phyloP scores from a whole-genome alignment of 768 basidiomycete genomes.

The Tricholoma sp. region DNA sequence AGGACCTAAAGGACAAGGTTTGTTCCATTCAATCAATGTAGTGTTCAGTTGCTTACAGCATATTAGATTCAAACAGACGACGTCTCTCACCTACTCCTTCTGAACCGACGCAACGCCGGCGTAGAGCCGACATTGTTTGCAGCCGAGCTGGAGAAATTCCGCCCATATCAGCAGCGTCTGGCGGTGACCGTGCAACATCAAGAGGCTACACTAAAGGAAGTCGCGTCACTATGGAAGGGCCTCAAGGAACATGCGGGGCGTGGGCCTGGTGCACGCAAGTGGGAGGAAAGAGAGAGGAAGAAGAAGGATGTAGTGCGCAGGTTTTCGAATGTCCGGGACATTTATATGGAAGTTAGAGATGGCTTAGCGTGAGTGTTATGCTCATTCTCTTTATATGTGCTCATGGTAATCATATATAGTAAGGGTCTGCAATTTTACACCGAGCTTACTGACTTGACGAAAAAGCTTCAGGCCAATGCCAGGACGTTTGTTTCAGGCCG shows the following conservation, averaged over 20 bases:
- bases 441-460: slow-evolving; percentile 64
- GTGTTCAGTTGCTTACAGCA: background rate
- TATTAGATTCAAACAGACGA: slow-evolving; percentile 89
- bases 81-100: slow-evolving; percentile 88
- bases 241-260: slow-evolving; percentile 71
- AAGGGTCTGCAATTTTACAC: slow-evolving; percentile 89
- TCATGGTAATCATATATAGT: slow-evolving; percentile 32
- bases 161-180: slow-evolving; percentile 82
- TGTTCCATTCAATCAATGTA: background rate
- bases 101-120: slow-evolving; percentile 80
- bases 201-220: slow-evolving; percentile 65
- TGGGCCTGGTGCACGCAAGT: slow-evolving; percentile 70
- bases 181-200: slow-evolving; percentile 76
- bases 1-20: slow-evolving; percentile 96
- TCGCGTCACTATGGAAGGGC: slow-evolving; percentile 66
- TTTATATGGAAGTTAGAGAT: slow-evolving; percentile 82
- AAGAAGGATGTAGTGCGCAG: slow-evolving; percentile 71
- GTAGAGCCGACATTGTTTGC: slow-evolving; percentile 89
- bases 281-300: slow-evolving; percentile 76
- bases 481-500: slow-evolving; percentile 60
- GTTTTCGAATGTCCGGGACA: slow-evolving; percentile 73
- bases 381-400: slow-evolving; percentile 5
- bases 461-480: slow-evolving; percentile 52
- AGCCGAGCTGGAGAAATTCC: slow-evolving; percentile 92
- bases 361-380: slow-evolving; percentile 67